A percentile compares a stretch with the other conserved stretches of the same genome.
These are phyloP conservation scores for Jatropha multifida DNA, from an alignment of 441 rosid species.

Conservation along the genomic window DNA sequence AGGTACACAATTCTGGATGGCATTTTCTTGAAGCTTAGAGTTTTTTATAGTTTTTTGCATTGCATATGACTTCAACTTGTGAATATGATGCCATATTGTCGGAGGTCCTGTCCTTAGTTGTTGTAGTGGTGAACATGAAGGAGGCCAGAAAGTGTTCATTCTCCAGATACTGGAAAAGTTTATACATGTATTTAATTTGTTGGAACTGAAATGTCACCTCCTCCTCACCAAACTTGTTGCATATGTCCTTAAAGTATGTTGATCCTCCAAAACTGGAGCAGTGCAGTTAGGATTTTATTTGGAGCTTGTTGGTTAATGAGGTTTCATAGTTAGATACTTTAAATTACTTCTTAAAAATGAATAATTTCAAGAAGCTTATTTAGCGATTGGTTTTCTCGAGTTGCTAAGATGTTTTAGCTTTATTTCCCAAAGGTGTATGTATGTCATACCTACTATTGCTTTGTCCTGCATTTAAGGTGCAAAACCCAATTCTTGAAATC, in stretches of 20 bases:
- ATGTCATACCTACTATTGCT: not conserved
- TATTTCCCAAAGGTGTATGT: not conserved
- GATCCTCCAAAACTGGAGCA: not conserved
- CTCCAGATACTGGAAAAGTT: not conserved
- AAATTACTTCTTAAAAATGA: not conserved
- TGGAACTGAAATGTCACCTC: not conserved
- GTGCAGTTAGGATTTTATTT: not conserved
- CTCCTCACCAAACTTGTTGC: too few relatives aligned
- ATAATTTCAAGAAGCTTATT: not conserved
- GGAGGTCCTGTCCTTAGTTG: not conserved
- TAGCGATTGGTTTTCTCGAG: not conserved
- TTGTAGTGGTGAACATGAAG: not conserved
- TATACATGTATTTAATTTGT: not conserved
- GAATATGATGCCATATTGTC: not conserved
- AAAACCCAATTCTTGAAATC: not conserved
- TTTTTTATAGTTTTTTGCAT: slow-evolving; percentile 1
- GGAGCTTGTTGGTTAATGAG: not conserved
- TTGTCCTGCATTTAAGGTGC: slow-evolving; percentile 1
- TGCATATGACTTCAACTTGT: not conserved
- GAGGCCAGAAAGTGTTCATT: not conserved
- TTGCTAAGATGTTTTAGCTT: not conserved
- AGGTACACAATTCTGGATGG: slow-evolving; percentile 44
- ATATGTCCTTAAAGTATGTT: not conserved
- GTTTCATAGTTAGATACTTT: not conserved
- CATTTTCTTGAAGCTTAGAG: slow-evolving; percentile 11